These are phyloP conservation scores for Calonectria pseudoreteaudii DNA, from an alignment of 2,329 filamentous ascomycete genomes.

Conservation along the genomic window DNA sequence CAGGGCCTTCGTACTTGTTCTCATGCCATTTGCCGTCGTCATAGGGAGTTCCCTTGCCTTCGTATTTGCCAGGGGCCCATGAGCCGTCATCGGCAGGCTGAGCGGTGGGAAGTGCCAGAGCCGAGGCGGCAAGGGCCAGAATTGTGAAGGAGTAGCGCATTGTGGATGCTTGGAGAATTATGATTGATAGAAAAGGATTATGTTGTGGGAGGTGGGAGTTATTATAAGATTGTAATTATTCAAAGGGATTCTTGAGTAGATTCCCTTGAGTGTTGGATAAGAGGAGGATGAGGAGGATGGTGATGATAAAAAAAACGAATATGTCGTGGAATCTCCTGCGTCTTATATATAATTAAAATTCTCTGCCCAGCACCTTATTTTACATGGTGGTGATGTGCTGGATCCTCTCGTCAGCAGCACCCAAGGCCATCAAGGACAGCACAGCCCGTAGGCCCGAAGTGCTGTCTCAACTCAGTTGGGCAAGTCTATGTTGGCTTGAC, in stretches of 20 bases:
- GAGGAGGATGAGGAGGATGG: conserved; percentile 2
- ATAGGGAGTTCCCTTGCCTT: not conserved
- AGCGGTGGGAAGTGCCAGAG: conserved; percentile 3
- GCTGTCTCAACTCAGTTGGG: not conserved
- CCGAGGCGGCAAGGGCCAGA: not conserved
- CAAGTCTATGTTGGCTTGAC: not conserved
- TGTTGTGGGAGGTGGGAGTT: not conserved
- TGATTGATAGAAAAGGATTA: not conserved
- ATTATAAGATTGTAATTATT: not conserved
- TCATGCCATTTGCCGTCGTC: not conserved
- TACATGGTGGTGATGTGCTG: not conserved
- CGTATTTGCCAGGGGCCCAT: not conserved
- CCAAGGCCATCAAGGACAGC: not conserved
- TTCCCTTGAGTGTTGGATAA: not conserved
- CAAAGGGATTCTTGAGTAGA: not conserved
- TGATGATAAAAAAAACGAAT: not conserved
- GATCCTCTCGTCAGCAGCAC: not conserved
- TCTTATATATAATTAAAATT: not conserved
- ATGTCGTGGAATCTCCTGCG: not conserved
- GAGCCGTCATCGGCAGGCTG: conserved; percentile 3
- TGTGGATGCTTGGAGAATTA: not conserved
- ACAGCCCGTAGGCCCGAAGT: not conserved
- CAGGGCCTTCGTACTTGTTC: not conserved
- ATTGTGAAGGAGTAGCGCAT: conserved; percentile 2
- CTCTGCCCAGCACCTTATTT: not conserved